These are phyloP conservation scores for Nakazawaea wyomingensis DNA, from an alignment of 805 yeast species.

Conservation along the genomic window DNA sequence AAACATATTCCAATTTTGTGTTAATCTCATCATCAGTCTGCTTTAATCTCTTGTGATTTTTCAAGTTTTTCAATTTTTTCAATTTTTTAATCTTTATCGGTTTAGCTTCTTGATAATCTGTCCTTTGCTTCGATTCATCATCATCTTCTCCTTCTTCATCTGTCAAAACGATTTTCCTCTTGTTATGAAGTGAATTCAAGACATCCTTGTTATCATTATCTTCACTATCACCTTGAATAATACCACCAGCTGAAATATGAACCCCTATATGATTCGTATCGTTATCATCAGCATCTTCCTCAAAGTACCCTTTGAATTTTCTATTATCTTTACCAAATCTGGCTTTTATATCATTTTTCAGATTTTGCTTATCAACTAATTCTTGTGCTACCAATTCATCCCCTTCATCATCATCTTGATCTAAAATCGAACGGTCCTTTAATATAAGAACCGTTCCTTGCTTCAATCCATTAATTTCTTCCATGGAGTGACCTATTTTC, in stretches of 20 bases:
- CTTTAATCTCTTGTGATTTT: conserved; percentile 15
- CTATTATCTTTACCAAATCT: conserved; percentile 19
- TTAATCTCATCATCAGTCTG: conserved; percentile 19
- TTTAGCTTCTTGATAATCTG: conserved; percentile 15
- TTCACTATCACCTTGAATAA: too few relatives aligned
- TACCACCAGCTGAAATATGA: too few relatives aligned
- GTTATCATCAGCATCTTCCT: conserved; percentile 22
- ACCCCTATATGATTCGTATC: too few relatives aligned
- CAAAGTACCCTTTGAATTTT: conserved; percentile 22
- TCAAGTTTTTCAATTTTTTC: conserved; percentile 20
- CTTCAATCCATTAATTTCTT: conserved; percentile 30
- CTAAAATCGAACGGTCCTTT: conserved; percentile 40
- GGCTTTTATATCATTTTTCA: conserved; percentile 22
- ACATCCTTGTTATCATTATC: conserved; percentile 14
- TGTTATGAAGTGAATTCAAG: conserved; percentile 1
- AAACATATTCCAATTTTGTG: conserved; percentile 22
- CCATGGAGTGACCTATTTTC: conserved; percentile 39
- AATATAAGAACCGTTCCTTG: conserved; percentile 51
- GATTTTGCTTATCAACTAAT: conserved; percentile 26
- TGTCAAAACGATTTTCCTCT: conserved; percentile 11
- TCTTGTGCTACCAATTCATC: conserved; percentile 38
- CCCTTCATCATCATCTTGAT: conserved; percentile 25
- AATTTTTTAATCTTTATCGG: conserved; percentile 27
- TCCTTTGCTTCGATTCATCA: neutral
- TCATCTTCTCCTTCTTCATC: conserved; percentile 4